phyloP scores from a whole-genome alignment of 2,329 filamentous ascomycete species.

The Aspergillus pseudoglaucus region DNA sequence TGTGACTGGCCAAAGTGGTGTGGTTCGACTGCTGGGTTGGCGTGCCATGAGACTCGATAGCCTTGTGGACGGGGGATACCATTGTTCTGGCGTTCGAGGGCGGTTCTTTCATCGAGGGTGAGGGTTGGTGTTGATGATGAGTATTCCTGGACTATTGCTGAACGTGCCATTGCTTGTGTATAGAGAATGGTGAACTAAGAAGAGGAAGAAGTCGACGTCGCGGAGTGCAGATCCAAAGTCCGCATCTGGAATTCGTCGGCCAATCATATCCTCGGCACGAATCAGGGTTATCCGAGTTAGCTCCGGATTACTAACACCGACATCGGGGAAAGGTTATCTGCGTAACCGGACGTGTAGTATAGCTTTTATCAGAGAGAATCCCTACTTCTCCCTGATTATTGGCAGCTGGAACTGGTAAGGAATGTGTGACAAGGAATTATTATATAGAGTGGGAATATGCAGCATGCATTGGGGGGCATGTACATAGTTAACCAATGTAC shows the following conservation, averaged over 20 bases:
- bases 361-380: too few species aligned
- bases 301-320: conserved; percentile 1
- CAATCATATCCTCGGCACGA: not conserved
- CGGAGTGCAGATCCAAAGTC: not conserved
- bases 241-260: conserved; percentile 1
- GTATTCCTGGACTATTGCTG: conserved; percentile 46
- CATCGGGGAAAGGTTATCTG: conserved; percentile 1
- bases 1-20: conserved; percentile 96
- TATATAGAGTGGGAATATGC: not conserved
- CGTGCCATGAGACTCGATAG: conserved; percentile 90
- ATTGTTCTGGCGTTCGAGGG: conserved; percentile 50
- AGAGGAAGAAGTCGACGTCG: not conserved
- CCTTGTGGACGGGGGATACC: conserved; percentile 74
- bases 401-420: too few species aligned
- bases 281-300: not conserved
- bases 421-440: not conserved
- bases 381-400: too few species aligned
- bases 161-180: conserved; percentile 30
- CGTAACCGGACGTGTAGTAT: too few species aligned
- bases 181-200: not conserved
- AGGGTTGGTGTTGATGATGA: conserved; percentile 39
- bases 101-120: conserved; percentile 47
- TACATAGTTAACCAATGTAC: too few species aligned
- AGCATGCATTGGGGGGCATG: not conserved
- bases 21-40: conserved; percentile 88